Evolutionary conservation across 805 yeast species (phyloP), one percentile per base, ranked within the genome.

Genomic region (Nadsonia fulvescens): DNA sequence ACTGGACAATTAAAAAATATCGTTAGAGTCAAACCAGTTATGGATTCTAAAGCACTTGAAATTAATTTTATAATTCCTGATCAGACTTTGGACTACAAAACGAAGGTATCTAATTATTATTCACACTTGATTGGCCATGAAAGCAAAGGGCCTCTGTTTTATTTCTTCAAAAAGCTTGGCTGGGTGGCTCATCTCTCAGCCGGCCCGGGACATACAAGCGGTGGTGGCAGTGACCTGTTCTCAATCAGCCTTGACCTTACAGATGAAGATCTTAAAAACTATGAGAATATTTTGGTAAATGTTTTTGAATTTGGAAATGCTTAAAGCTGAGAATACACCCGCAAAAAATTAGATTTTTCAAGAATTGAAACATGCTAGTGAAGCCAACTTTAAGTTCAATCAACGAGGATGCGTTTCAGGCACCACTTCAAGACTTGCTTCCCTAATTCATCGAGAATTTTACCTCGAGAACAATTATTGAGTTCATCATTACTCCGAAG

Each of bases 61-160:
- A 32, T 89, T 8, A 47, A 65, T 2, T 89, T 89, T 49, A 56
- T 63, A 26, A 65, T 77, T 8, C 94, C 94, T 3, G 82, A 77
- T 42, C 71, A 72, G 36, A 63, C 65, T 27, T 63, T 62, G 14
- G 47, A 53, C 27, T 77, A 83, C 77, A 62, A 63, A 28, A 60
- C 63, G 13, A 68, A 68, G 37, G 92, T 95, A 0, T 60, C 66
- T 5, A 66, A 61, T 30, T 76, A 81, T 48, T 63, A 56, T 36
- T 66, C 83, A 12, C 95, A 89, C 47, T 56, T 89, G 28, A 53
- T 86, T 24, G 96, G 96, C 21, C 96, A 86, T 48, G 98, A 86
- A 53, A 77, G 89, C 24, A 60, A 71, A 25, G 96, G 96, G 2
- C 79, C 94, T 2, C 47, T 86, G 11, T 56, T 81, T 18, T 64